These are phyloP conservation scores for Sordariomycetes sp. DNA, from an alignment of 2,329 filamentous ascomycete species.

Conservation along the genomic window DNA sequence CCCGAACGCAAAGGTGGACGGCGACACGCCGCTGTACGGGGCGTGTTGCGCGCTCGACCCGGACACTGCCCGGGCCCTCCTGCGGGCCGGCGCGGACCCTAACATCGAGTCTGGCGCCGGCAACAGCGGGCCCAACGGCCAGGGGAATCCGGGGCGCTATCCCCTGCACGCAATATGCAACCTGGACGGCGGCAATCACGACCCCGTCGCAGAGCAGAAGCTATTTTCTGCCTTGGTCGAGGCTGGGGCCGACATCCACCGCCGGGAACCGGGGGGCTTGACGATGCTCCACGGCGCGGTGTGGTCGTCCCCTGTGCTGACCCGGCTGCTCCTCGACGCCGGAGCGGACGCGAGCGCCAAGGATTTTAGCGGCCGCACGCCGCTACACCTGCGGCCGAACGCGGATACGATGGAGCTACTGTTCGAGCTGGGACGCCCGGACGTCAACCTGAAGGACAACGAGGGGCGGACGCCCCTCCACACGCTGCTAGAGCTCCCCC, in stretches of 20 bases:
- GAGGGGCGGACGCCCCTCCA: constrained; percentile 14
- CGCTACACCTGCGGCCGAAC: constrained; percentile 7
- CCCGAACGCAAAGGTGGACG: constrained; percentile 14
- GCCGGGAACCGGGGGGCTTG: constrained; percentile 6
- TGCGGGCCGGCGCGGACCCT: constrained; percentile 19
- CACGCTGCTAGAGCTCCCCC: background rate
- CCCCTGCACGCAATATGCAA: background rate
- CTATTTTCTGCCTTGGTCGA: constrained; percentile 11
- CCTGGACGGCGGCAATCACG: background rate
- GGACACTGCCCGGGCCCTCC: constrained; percentile 12
- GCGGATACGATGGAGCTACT: constrained; percentile 11
- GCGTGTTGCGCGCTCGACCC: constrained; percentile 6
- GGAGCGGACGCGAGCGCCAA: constrained; percentile 13
- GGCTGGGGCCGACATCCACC: constrained; percentile 13
- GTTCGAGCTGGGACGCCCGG: constrained; percentile 11
- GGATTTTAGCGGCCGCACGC: constrained; percentile 8
- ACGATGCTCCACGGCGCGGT: constrained; percentile 11
- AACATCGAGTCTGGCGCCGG: constrained; percentile 9
- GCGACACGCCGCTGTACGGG: constrained; percentile 13
- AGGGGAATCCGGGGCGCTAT: background rate
- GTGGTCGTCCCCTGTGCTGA: background rate
- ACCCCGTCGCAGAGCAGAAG: background rate
- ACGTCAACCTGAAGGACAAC: constrained; percentile 12
- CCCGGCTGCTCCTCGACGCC: constrained; percentile 11
- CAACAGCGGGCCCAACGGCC: background rate